Base-by-base conservation (phyloP, 441 rosid genomes). In the Omphalea diandra region DNA sequence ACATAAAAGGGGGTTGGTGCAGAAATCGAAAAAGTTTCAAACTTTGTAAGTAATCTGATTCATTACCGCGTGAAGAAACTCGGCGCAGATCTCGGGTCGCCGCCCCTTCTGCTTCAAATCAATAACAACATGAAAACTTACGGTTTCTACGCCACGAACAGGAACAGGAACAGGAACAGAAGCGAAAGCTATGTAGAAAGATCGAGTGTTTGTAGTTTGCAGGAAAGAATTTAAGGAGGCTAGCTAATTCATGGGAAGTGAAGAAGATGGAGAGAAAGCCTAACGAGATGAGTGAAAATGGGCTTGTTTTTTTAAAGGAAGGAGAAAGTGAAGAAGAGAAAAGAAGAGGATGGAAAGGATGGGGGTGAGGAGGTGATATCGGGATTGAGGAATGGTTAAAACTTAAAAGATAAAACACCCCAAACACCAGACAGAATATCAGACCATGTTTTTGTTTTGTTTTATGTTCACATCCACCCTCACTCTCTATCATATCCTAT, bases 371-470 rank as follows among this genome's bases (percentile, higher is more conserved):
- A 55, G 53, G 46, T 32, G 63, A 40, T 59, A 75, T 71, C 67
- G 78, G 75, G 77, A 78, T 69, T 70, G 67, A 58, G 61, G 67
- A 62, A 24, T 1, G 27, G 36, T 18, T n/a, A 72, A 75, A 58
- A 76, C 27, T 18, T n/a, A 72, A 75, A 58, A 76, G 71, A 78
- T 68, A 72, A 40, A 70, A 72, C 70, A 80, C 82, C 92, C 94
- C 76, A 83, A 77, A 86, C 84, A 85, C 90, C 96, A 87, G 91
- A 90, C 96, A 86, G 72, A 82, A 81, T 75, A 85, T 79, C 52
- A 75, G 77, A 75, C 70, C 73, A 69, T 75, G 77, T 61, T 50
- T 65, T 35, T 58, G 36, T 47, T 68, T 73, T 73, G 0, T 26
- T 41, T 63, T 57, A 65, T 29, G 60, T 55, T 62, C 63, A 53